phyloP scores from a whole-genome alignment of 2,329 filamentous ascomycete species.

The Aspergillus alliaceus region DNA sequence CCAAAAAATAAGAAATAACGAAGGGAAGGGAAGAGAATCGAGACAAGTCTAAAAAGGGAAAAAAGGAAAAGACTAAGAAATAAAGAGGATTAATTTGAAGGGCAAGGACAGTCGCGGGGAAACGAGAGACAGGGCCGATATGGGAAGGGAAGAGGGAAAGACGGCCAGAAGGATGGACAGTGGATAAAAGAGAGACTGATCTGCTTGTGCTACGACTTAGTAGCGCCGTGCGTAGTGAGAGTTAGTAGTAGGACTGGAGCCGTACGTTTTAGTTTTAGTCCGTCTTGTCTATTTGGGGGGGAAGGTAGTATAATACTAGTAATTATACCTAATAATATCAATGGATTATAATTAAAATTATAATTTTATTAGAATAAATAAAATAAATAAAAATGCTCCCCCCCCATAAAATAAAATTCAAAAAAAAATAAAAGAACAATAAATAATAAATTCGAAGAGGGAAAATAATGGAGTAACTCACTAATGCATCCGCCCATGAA shows the following conservation, averaged over 20 bases:
- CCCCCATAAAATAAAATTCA: background rate
- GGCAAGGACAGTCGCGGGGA: conserved; percentile 28
- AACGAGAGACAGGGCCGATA: conserved; percentile 36
- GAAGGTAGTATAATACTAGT: background rate
- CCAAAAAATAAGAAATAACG: conserved; percentile 17
- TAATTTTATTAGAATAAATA: background rate
- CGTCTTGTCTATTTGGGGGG: conserved; percentile 10
- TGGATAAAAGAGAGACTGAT: conserved; percentile 40
- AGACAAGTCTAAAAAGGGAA: conserved; percentile 28
- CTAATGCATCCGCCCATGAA: conserved; percentile 10
- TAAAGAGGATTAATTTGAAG: conserved; percentile 30
- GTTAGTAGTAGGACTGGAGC: conserved; percentile 29
- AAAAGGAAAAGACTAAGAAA: conserved; percentile 27
- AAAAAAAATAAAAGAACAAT: conserved; percentile 1
- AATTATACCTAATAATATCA: conserved; percentile 2
- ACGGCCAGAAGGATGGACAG: conserved; percentile 25
- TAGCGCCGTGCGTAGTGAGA: conserved; percentile 28
- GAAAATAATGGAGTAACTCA: conserved; percentile 8
- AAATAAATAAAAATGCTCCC: background rate
- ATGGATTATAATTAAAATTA: background rate
- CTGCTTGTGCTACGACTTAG: conserved; percentile 35
- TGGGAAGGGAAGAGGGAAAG: conserved; percentile 26
- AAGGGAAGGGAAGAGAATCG: conserved; percentile 29
- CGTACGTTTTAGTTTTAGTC: conserved; percentile 21
- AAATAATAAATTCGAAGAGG: conserved; percentile 4